A percentile compares a stretch with the other conserved stretches of the same genome.
Conservation (phyloP, 768 basidiomycete genomes). For the Hysterangium stoloniferum region DNA sequence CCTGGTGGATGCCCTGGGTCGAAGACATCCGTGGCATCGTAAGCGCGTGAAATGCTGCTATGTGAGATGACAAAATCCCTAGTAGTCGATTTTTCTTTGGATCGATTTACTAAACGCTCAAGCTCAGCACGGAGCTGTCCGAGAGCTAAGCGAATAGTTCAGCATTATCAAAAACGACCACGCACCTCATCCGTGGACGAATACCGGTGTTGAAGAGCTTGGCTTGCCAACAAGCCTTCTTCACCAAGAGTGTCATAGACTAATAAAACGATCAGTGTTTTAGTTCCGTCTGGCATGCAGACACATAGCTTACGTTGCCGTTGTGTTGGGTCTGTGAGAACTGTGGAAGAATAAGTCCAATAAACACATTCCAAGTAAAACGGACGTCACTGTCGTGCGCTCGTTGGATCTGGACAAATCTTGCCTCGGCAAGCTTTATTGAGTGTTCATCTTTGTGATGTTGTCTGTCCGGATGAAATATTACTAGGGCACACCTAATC, state of each 20-base stretch:
- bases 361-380: too few relatives aligned
- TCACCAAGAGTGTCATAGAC: slow-evolving; percentile 71
- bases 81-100: neutral
- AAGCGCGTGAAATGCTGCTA: neutral
- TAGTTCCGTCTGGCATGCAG: slow-evolving; percentile 13
- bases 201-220: neutral
- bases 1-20: too few relatives aligned
- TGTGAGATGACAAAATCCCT: neutral
- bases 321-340: slow-evolving; percentile 65
- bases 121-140: slow-evolving; percentile 5
- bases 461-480: slow-evolving; percentile 85
- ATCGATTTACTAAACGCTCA: neutral
- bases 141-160: neutral
- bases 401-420: slow-evolving; percentile 71
- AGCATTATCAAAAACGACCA: neutral
- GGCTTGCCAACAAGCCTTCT: neutral
- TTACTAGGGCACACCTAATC: slow-evolving; percentile 28
- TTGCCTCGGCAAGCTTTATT: slow-evolving; percentile 52
- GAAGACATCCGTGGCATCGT: neutral
- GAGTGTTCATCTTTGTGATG: slow-evolving; percentile 36
- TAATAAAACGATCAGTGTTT: slow-evolving; percentile 34
- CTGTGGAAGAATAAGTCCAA: too few relatives aligned
- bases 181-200: slow-evolving; percentile 8
- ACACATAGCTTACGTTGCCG: slow-evolving; percentile 35
- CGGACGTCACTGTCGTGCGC: slow-evolving; percentile 71